Conservation (phyloP, 371 early-diverging fungal genomes). For the Circinella minor region DNA sequence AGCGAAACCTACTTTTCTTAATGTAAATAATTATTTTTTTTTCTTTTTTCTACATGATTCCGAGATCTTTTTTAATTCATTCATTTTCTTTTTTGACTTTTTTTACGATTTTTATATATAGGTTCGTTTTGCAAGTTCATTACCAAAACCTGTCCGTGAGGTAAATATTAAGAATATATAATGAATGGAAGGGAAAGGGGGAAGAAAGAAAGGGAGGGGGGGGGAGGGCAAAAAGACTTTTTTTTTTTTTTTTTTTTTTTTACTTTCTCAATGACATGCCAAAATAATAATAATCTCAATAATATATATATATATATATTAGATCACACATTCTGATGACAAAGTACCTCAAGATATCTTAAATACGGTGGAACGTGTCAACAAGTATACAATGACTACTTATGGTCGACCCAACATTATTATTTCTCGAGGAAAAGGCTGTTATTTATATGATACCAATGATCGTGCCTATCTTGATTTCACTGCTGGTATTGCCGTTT, state of each 20-base stretch:
- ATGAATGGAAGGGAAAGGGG: no score
- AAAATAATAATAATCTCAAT: not conserved
- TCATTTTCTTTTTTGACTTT: not conserved
- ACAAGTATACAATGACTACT: slow-evolving; percentile 66
- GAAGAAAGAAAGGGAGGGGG: no score
- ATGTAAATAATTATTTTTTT: not conserved
- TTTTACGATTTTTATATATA: not conserved
- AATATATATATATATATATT: no score
- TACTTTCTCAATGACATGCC: not conserved
- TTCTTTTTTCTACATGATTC: no score
- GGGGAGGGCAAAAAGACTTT: not conserved
- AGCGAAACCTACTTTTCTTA: not conserved
- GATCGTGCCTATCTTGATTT: slow-evolving; percentile 84
- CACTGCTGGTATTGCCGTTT: slow-evolving; percentile 91
- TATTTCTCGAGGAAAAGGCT: slow-evolving; percentile 78
- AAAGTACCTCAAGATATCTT: slow-evolving; percentile 43
- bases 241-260: no score
- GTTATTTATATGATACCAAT: slow-evolving; percentile 74
- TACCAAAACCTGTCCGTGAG: slow-evolving; percentile 19
- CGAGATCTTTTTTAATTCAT: not conserved
- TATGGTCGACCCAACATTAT: slow-evolving; percentile 70
- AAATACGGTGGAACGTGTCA: slow-evolving; percentile 45
- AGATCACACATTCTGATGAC: slow-evolving; percentile 61
- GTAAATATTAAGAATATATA: not conserved
- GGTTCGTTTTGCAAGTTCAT: slow-evolving; percentile 14